Conservation (phyloP, 129 eudicot species). For the Flaveria bidentis region DNA sequence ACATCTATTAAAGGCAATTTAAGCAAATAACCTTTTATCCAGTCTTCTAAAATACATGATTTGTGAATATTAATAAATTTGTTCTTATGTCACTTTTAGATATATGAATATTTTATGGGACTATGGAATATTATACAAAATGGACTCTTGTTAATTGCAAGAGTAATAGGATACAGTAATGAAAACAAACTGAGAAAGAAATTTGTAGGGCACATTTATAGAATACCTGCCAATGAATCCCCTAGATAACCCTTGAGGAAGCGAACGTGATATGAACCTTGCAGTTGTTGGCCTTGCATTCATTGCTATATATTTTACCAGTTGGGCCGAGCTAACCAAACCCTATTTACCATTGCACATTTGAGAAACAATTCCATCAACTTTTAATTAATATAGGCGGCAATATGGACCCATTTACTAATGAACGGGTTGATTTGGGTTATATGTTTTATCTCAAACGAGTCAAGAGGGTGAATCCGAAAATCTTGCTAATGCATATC, state of each 20-base stretch:
- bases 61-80: background rate
- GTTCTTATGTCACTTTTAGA: background rate
- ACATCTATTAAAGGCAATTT: slow-evolving; percentile 8
- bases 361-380: slow-evolving; percentile 9
- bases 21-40: background rate
- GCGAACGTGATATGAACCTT: slow-evolving; percentile 72
- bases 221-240: slow-evolving; percentile 94
- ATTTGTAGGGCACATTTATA: background rate
- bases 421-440: background rate
- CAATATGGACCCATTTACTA: background rate
- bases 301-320: slow-evolving; percentile 84
- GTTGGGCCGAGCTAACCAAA: slow-evolving; percentile 87
- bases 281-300: slow-evolving; percentile 89
- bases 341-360: slow-evolving; percentile 55
- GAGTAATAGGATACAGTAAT: background rate
- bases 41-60: background rate
- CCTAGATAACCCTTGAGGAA: slow-evolving; percentile 90
- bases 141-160: background rate
- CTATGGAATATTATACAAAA: background rate
- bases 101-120: background rate
- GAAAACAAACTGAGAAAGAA: background rate
- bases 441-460: background rate
- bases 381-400: background rate
- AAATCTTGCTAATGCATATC: background rate
- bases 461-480: slow-evolving; percentile 6